Evolutionary conservation across 2,329 filamentous ascomycete genomes (phyloP).

Genomic region (Grosmannia serpens): DNA sequence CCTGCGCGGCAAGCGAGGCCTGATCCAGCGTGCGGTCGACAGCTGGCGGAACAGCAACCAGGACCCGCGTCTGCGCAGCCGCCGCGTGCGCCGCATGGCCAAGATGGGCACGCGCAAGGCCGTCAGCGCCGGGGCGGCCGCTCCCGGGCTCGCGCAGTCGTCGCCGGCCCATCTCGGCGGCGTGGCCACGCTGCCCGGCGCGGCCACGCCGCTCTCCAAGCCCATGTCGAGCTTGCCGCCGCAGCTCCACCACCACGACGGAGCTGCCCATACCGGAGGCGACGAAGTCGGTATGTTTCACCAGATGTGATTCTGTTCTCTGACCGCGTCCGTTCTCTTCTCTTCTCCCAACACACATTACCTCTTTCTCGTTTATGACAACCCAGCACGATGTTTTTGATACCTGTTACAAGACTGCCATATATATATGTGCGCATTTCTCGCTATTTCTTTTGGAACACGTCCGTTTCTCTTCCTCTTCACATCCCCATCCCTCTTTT

Average conservation of each 20-base stretch:
- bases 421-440: conserved; percentile 2
- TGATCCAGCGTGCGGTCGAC: conserved; percentile 95
- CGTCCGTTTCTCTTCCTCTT: conserved; percentile 7
- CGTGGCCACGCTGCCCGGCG: conserved; percentile 48
- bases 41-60: conserved; percentile 99
- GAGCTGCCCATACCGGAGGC: conserved; percentile 52
- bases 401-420: conserved; percentile 15
- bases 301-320: conserved; percentile 57
- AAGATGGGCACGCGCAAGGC: conserved; percentile 84
- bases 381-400: conserved; percentile 15
- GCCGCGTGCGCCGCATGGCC: conserved; percentile 86
- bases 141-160: conserved; percentile 16
- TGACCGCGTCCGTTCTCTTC: conserved; percentile 7
- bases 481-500: too few species aligned
- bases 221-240: conserved; percentile 56
- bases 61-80: conserved; percentile 79
- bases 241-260: conserved; percentile 66
- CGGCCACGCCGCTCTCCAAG: conserved; percentile 51
- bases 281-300: conserved; percentile 98
- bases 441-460: conserved; percentile 7
- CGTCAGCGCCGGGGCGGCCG: conserved; percentile 32
- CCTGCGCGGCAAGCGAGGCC: conserved; percentile 80
- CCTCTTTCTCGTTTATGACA: not conserved
- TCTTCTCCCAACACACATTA: not conserved
- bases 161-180: conserved; percentile 21